Base-by-base conservation (phyloP, 176 grass and related monocot genomes). In the Musa acuminata region DNA sequence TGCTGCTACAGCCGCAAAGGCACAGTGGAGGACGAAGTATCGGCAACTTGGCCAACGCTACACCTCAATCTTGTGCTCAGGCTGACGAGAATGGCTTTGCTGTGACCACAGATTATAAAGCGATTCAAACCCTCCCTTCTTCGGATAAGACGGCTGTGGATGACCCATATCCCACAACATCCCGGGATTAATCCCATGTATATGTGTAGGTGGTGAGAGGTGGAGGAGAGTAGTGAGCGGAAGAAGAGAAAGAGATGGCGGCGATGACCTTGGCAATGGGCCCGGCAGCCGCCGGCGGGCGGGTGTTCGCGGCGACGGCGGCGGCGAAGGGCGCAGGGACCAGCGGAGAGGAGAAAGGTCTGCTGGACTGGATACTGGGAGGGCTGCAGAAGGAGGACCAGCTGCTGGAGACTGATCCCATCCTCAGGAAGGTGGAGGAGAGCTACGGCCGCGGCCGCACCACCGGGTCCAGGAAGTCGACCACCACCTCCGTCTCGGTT, bases 361-460 rank as follows among this genome's bases (percentile, higher is more conserved):
- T 69, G 64, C 1, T 79, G 25, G 77, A 79, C 52, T 79, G 77
- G 77, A 79, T 79, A 12, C 77, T 79, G 13, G 66, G 77, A 6
- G 77, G 65, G 8, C 77, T 79, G 16, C 77, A 70, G 77, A 79
- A 79, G 77, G 77, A 80, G 8, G 69, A 73, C 69, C 78, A 80
- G 58, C 69, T 80, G 68, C 57, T 80, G 43, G 78, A 80, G 57
- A 80, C 78, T 1, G 78, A 80, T 21, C 78, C 78, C 3, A 43
- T 80, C n/a, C 78, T 80, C 22, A 63, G 73, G 9, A 80, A 80
- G 69, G 78, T 73, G 1, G 68, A 24, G 48, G 78, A 64, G 55
- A 80, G 62, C 55, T 60, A 71, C 26, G 52, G 53, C 72, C 4
- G 43, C 67, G 3, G 11, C 67, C 19, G 17, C 16, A 13, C 27